Evolutionary conservation across 306 rosid genomes (phyloP).

Genomic region (Lathyrus sativus): DNA sequence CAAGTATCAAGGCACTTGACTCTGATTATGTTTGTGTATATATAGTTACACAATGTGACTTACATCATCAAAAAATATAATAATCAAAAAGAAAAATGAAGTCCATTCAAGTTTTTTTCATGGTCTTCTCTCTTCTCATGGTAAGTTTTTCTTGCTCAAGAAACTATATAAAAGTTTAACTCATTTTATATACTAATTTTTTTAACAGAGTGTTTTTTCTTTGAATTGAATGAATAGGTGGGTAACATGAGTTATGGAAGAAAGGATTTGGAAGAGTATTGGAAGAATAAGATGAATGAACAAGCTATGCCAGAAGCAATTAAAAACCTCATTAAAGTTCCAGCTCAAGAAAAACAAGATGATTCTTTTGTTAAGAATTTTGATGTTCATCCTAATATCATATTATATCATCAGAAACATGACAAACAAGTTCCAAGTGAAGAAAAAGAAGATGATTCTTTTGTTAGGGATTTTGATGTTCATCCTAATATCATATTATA

Average conservation of each 20-base stretch:
- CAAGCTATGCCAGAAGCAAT: conserved; percentile 69
- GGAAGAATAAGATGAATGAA: conserved; percentile 61
- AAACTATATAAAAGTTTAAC: too few species aligned
- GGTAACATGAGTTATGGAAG: conserved; percentile 46
- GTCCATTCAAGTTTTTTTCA: conserved; percentile 35
- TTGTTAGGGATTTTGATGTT: conserved; percentile 49
- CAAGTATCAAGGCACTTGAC: too few species aligned
- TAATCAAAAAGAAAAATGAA: conserved; percentile 42
- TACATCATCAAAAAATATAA: too few species aligned
- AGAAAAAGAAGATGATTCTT: conserved; percentile 31
- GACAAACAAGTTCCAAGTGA: background rate
- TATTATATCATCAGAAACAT: conserved; percentile 46
- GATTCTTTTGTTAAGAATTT: conserved; percentile 47
- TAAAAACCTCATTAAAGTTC: conserved; percentile 43
- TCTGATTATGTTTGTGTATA: background rate
- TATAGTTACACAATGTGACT: background rate
- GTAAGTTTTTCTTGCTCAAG: too few species aligned
- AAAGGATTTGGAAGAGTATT: conserved; percentile 54
- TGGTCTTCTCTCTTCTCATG: conserved; percentile 52
- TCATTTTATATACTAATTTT: too few species aligned
- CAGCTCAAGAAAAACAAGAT: conserved; percentile 22
- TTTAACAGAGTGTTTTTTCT: too few species aligned
- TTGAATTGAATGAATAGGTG: too few species aligned
- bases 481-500: conserved; percentile 53
- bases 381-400: conserved; percentile 45